These are phyloP conservation scores for Tetragonia tetragonoides DNA, from an alignment of 148 eudicot species.

Conservation along the genomic window DNA sequence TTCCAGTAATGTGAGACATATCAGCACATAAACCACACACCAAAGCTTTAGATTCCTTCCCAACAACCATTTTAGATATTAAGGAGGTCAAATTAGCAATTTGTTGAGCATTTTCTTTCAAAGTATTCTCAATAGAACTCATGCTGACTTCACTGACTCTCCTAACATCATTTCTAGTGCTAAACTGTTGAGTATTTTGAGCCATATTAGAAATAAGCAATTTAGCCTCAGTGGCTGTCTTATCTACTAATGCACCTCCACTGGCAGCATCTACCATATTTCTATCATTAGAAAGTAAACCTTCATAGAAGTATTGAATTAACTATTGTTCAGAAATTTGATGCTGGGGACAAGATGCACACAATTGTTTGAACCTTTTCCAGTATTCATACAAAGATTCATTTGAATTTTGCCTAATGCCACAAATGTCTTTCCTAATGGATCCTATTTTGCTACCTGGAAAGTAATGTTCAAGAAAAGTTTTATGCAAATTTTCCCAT, in stretches of 20 bases:
- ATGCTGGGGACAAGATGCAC: not conserved
- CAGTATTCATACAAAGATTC: conserved; percentile 14
- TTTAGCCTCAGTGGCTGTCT: not conserved
- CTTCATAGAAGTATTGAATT: not conserved
- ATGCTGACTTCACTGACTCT: not conserved
- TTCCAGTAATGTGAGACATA: not conserved
- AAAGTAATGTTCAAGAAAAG: conserved; percentile 6
- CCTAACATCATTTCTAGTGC: not conserved
- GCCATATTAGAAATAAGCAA: not conserved
- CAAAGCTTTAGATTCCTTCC: not conserved
- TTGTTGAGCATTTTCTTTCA: no score
- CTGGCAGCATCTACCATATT: not conserved
- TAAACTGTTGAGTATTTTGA: not conserved
- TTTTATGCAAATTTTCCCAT: not conserved
- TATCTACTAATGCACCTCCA: not conserved
- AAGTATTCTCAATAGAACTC: no score
- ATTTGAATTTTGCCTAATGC: not conserved
- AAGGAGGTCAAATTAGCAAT: no score
- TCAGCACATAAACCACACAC: not conserved
- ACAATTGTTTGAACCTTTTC: conserved; percentile 9
- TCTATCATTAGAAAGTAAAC: not conserved
- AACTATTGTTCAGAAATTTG: not conserved
- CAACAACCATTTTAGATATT: not conserved
- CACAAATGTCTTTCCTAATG: conserved; percentile 13
- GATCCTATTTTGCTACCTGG: conserved; percentile 1